phyloP scores from a whole-genome alignment of 2,329 filamentous ascomycete genomes.

The Ceratocystiopsis sp. region DNA sequence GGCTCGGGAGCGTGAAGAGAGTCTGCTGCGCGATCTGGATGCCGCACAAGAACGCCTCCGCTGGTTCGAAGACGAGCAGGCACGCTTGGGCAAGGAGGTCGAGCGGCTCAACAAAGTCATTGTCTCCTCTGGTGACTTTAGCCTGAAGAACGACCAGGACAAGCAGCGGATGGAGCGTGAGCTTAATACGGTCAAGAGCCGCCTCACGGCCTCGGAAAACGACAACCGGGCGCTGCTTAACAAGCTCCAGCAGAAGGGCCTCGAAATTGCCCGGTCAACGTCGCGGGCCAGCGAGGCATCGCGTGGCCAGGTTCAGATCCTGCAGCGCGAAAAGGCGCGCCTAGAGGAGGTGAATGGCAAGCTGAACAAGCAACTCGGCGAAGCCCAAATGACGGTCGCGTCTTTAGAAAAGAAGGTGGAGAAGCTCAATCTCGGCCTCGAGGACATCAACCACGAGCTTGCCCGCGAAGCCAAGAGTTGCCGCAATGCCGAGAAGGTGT shows the following conservation, averaged over 20 bases:
- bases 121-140: slow-evolving; percentile 75
- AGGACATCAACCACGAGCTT: slow-evolving; percentile 86
- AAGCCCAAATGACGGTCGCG: slow-evolving; percentile 66
- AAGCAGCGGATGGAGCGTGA: slow-evolving; percentile 89
- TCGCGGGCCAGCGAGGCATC: slow-evolving; percentile 75
- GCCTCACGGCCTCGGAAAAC: slow-evolving; percentile 82
- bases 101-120: slow-evolving; percentile 78
- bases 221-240: slow-evolving; percentile 91
- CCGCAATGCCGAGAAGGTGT: slow-evolving; percentile 76
- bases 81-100: slow-evolving; percentile 59
- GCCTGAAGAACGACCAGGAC: slow-evolving; percentile 76
- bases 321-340: slow-evolving; percentile 71
- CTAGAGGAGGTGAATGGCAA: slow-evolving; percentile 69
- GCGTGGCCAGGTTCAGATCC: slow-evolving; percentile 53
- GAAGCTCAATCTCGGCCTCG: slow-evolving; percentile 71
- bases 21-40: slow-evolving; percentile 64
- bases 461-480: slow-evolving; percentile 78
- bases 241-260: slow-evolving; percentile 91
- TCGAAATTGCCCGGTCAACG: slow-evolving; percentile 83
- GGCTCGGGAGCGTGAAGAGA: slow-evolving; percentile 64
- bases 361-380: slow-evolving; percentile 68
- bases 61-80: slow-evolving; percentile 65
- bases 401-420: slow-evolving; percentile 88
- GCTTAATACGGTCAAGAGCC: slow-evolving; percentile 76
- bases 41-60: slow-evolving; percentile 58